These are phyloP conservation scores for Thraustotheca clavata DNA, from an alignment of 352 stramenopile genomes.

Conservation along the genomic window DNA sequence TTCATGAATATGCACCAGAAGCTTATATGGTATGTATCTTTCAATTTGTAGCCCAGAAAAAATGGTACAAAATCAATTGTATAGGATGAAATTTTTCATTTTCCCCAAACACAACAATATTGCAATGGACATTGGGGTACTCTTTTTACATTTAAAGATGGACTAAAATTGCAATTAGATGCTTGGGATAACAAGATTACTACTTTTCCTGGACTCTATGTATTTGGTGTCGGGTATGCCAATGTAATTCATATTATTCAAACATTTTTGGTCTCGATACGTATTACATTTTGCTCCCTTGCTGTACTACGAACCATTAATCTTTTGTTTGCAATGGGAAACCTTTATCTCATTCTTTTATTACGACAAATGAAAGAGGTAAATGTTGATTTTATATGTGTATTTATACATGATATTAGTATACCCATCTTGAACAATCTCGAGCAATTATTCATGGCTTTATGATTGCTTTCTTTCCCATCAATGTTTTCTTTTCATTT, in stretches of 20 bases:
- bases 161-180: slow-evolving; percentile 26
- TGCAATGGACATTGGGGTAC: slow-evolving; percentile 57
- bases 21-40: slow-evolving; percentile 20
- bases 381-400: background rate
- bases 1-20: slow-evolving; percentile 1
- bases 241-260: slow-evolving; percentile 21
- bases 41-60: slow-evolving; percentile 3
- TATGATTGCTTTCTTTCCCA: slow-evolving; percentile 64
- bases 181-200: slow-evolving; percentile 90
- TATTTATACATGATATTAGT: background rate
- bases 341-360: slow-evolving; percentile 37
- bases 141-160: background rate
- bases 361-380: slow-evolving; percentile 38
- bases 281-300: slow-evolving; percentile 41
- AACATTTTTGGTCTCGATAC: background rate
- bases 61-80: background rate
- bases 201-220: slow-evolving; percentile 86
- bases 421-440: background rate
- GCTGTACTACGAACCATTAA: slow-evolving; percentile 65
- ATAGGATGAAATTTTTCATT: slow-evolving; percentile 83
- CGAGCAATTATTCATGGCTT: slow-evolving; percentile 54
- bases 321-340: slow-evolving; percentile 65
- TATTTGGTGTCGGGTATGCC: slow-evolving; percentile 41
- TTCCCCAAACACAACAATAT: slow-evolving; percentile 74
- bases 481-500: slow-evolving; percentile 84